Evolutionary conservation across 768 basidiomycete genomes (phyloP), one percentile per base, ranked within the genome.

Genomic region (Suillus americanus): DNA sequence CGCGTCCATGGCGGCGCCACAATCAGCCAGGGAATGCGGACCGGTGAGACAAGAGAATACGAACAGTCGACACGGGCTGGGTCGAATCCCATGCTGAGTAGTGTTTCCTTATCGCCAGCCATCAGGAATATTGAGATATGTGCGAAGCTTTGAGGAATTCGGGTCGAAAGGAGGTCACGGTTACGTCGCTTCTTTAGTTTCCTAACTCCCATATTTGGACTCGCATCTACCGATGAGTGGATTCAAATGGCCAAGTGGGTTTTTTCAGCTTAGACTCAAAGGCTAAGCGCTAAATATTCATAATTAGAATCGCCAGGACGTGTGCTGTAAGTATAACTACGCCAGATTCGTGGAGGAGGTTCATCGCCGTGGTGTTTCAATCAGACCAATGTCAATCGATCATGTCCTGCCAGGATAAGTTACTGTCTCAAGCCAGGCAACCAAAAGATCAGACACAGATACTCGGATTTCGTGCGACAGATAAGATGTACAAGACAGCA

Each of bases 1-100:
- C 25, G 30, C 54, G 55, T 55, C 40, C 48, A 38, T 35, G 35
- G 48, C 23, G 23, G 59, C 40, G 40, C 28, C 28, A 41, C 57
- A 40, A 59, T 59, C 50, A 37, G 54, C 14, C 33, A 59, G 54
- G 60, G 30, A 35, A 48, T 25, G 50, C 23, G 8, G 59, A 54
- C 65, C 8, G 18, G 46, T 59, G 37, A 57, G 33, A 23, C 68
- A 60, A 60, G 67, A 63, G 50, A 50, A 66, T 38, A 78, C 91
- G 72, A 70, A 96, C 95, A 97, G 71, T 95, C 93, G 53, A 97
- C 88, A 65, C 95, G 86, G 18, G 86, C 85, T 28, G 84, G 73
- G 66, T 95, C 91, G 69, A 97, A 97, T 14, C 95, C 95, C 92
- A 97, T 95, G 25, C 84, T 80, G 13, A 94, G 70, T 40, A 98